Conservation (phyloP, 2,329 filamentous ascomycete genomes). For the Hysterium pulicare region DNA sequence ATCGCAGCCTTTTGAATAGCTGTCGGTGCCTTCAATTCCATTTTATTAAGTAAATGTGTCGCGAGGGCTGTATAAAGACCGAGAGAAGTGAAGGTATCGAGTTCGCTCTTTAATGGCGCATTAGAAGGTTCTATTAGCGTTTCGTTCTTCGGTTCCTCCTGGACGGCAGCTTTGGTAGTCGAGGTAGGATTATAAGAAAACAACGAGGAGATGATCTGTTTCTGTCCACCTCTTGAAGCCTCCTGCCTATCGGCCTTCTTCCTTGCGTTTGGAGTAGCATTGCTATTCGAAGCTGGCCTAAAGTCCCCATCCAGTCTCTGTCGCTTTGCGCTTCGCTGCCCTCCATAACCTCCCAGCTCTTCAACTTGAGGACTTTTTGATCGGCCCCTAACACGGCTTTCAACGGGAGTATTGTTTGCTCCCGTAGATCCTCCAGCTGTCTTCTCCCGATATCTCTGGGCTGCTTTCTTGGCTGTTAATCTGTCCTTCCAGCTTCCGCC, state of each 20-base stretch:
- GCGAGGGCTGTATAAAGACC: constrained; percentile 79
- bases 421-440: constrained; percentile 23
- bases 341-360: constrained; percentile 8
- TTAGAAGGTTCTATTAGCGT: constrained; percentile 73
- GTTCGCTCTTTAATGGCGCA: constrained; percentile 78
- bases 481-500: constrained; percentile 94
- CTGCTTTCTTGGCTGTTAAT: constrained; percentile 71
- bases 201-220: constrained; percentile 79
- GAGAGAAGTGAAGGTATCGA: constrained; percentile 80
- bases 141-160: constrained; percentile 41
- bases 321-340: constrained; percentile 31
- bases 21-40: constrained; percentile 85
- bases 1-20: constrained; percentile 92
- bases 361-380: neutral
- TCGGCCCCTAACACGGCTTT: constrained; percentile 11
- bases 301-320: constrained; percentile 39
- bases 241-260: constrained; percentile 34
- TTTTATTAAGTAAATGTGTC: constrained; percentile 76
- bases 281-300: constrained; percentile 26
- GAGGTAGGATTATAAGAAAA: constrained; percentile 86
- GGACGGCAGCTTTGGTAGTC: constrained; percentile 56
- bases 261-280: constrained; percentile 16
- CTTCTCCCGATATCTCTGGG: constrained; percentile 50
- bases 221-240: constrained; percentile 38
- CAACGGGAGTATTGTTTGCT: neutral